These are phyloP conservation scores for Anisodus tanguticus DNA, from an alignment of 257 asterid genomes.

Conservation along the genomic window DNA sequence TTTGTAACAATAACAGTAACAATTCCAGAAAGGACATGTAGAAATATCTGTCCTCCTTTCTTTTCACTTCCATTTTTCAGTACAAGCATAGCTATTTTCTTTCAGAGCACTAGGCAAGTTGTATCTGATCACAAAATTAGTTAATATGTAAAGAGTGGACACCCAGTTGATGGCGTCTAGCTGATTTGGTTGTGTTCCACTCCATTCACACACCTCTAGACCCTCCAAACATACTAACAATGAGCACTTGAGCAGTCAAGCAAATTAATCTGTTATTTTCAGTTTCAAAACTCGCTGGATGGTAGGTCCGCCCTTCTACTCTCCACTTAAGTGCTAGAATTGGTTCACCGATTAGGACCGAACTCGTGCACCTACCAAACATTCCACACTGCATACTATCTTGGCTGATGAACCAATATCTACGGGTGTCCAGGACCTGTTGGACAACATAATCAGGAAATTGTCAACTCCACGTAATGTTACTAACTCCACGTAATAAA, in stretches of 20 bases:
- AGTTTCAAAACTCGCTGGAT: too few species aligned
- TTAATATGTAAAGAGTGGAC: not conserved
- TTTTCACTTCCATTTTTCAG: not conserved
- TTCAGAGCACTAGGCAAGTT: not conserved
- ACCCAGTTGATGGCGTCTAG: not conserved
- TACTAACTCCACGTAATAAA: too few species aligned
- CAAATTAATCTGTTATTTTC: too few species aligned
- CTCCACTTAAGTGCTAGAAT: too few species aligned
- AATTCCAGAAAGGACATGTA: not conserved
- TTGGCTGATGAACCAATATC: not conserved
- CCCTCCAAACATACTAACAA: not conserved
- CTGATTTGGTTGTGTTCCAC: not conserved
- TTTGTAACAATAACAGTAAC: not conserved
- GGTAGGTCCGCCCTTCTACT: not conserved
- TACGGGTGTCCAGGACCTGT: too few species aligned
- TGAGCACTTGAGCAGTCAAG: too few species aligned
- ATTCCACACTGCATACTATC: not conserved
- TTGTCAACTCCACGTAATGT: too few species aligned
- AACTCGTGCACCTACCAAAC: not conserved
- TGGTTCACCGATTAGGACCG: too few species aligned
- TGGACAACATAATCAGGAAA: too few species aligned
- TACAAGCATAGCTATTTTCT: slow-evolving; percentile 2
- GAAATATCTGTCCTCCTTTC: not conserved
- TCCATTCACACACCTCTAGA: not conserved
- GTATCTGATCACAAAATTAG: not conserved